These are phyloP conservation scores for Zygoascus sp. DNA, from an alignment of 1,139 yeast genomes.

Conservation along the genomic window DNA sequence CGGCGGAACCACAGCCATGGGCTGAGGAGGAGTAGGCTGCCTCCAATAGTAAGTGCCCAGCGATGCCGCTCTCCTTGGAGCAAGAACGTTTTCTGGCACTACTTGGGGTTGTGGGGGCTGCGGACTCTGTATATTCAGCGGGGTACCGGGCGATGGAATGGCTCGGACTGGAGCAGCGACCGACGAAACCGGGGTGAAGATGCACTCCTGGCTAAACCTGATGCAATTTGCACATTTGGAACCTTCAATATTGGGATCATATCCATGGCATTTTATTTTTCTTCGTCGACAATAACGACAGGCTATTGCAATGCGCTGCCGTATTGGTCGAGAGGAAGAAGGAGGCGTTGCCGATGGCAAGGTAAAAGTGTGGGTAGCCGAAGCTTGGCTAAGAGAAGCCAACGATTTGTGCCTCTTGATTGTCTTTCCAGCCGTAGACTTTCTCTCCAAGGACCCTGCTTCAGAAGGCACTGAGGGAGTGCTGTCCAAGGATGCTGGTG, in stretches of 20 bases:
- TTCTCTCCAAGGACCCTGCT: neutral
- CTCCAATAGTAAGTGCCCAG: constrained; percentile 1
- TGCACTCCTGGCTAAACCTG: constrained; percentile 33
- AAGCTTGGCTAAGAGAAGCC: neutral
- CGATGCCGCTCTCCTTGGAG: neutral
- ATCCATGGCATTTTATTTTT: constrained; percentile 36
- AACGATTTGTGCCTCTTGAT: neutral
- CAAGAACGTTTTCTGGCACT: neutral
- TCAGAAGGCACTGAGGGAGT: neutral
- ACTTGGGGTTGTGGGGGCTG: no score
- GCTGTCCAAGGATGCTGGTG: neutral
- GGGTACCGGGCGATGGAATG: constrained; percentile 13
- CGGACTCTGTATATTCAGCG: neutral
- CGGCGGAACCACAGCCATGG: constrained; percentile 7
- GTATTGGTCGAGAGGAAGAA: neutral
- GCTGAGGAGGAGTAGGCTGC: neutral
- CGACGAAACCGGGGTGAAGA: constrained; percentile 36
- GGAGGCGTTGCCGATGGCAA: neutral
- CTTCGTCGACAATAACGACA: constrained; percentile 34
- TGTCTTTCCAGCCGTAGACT: neutral
- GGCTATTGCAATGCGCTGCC: constrained; percentile 33
- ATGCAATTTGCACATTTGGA: constrained; percentile 33
- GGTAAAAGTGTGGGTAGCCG: neutral
- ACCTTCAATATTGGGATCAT: constrained; percentile 26
- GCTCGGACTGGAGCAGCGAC: constrained; percentile 27